phyloP scores from a whole-genome alignment of 208 protist genomes.

The Leishmania tarentolae region DNA sequence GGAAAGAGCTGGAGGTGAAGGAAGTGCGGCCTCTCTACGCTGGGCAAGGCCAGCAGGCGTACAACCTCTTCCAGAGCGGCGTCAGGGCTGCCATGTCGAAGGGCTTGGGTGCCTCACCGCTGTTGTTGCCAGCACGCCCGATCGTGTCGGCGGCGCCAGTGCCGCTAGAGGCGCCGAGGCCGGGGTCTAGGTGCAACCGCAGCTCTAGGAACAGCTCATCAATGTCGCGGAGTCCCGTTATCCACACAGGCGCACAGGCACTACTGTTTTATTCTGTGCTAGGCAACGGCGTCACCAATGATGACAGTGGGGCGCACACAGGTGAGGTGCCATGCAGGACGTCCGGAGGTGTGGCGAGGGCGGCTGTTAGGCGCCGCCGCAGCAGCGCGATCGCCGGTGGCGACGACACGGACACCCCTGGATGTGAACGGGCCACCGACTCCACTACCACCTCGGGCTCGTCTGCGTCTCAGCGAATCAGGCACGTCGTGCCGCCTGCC shows the following conservation, averaged over 20 bases:
- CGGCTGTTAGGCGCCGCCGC: not conserved
- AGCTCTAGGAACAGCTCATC: not conserved
- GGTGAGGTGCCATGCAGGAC: not conserved
- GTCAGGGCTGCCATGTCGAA: not conserved
- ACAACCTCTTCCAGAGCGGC: not conserved
- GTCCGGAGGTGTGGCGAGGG: not conserved
- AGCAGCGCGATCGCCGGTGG: conserved; percentile 1
- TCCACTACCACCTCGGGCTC: not conserved
- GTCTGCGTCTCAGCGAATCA: not conserved
- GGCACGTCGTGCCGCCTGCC: not conserved
- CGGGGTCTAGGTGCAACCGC: not conserved
- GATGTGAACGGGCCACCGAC: not conserved
- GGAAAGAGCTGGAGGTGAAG: not conserved
- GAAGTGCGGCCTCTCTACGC: conserved; percentile 4
- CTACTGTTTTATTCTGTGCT: conserved; percentile 6
- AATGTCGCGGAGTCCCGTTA: not conserved
- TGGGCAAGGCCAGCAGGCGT: conserved; percentile 1
- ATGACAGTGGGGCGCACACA: not conserved
- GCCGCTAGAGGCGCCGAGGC: not conserved
- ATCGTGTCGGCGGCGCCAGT: not conserved
- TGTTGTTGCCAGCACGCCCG: not conserved
- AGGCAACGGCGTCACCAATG: not conserved
- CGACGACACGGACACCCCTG: not conserved
- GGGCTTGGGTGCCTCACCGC: not conserved
- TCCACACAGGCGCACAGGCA: not conserved